phyloP scores from a whole-genome alignment of 2,329 filamentous ascomycete species.

The Rhexocercosporidium sp. region DNA sequence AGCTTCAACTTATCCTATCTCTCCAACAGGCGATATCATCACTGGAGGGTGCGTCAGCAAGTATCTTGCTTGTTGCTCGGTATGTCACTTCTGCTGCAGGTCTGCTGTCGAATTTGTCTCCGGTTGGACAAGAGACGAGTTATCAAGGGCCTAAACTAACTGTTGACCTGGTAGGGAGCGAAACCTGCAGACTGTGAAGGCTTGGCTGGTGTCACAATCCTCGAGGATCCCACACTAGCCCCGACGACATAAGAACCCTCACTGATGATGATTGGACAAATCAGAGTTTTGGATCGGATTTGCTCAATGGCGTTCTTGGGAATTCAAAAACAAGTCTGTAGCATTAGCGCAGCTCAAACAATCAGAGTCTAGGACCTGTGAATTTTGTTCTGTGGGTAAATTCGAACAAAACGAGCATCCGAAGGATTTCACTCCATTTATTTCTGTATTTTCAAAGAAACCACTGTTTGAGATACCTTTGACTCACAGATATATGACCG shows the following conservation, averaged over 20 bases:
- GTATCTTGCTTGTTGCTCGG: slow-evolving; percentile 1
- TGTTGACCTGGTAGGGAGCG: not conserved
- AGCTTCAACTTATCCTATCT: not conserved
- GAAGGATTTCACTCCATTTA: too few relatives aligned
- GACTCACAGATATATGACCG: too few relatives aligned
- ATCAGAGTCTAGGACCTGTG: too few relatives aligned
- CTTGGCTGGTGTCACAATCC: not conserved
- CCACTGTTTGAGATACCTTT: too few relatives aligned
- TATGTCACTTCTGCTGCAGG: not conserved
- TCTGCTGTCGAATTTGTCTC: not conserved
- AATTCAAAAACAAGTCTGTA: too few relatives aligned
- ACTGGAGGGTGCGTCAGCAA: not conserved
- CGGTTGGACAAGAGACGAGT: too few relatives aligned
- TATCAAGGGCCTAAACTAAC: not conserved
- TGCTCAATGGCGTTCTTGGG: too few relatives aligned
- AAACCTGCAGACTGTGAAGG: slow-evolving; percentile 2
- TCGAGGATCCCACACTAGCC: not conserved
- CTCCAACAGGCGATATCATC: not conserved
- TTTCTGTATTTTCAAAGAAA: too few relatives aligned
- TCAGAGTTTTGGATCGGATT: too few relatives aligned
- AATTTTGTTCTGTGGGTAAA: too few relatives aligned
- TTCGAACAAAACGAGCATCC: too few relatives aligned
- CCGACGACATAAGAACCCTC: not conserved
- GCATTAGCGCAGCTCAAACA: too few relatives aligned
- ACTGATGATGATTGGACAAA: not conserved